Percentiles rank a stretch among this genome's conserved stretches.
Conservation (phyloP, 768 basidiomycete genomes). For the Chalciporus pseudorubinellus region DNA sequence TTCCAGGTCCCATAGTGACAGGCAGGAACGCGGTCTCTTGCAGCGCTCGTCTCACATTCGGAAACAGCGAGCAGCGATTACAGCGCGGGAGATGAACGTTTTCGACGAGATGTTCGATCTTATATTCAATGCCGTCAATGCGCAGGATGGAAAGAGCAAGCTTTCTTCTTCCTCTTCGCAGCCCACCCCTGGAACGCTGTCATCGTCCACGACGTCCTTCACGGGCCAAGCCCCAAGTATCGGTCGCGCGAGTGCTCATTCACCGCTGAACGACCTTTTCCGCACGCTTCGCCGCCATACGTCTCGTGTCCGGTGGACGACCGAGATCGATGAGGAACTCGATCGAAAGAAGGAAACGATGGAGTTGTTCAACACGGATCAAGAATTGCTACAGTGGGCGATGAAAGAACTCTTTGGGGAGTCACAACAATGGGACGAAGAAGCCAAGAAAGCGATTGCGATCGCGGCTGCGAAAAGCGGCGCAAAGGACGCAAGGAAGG, state of each 20-base stretch:
- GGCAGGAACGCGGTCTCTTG: background rate
- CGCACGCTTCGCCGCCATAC: slow-evolving; percentile 52
- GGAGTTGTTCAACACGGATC: slow-evolving; percentile 64
- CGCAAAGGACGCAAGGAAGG: background rate
- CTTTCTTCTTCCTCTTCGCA: background rate
- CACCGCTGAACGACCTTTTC: slow-evolving; percentile 48
- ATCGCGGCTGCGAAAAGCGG: slow-evolving; percentile 23
- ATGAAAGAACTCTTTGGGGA: slow-evolving; percentile 64
- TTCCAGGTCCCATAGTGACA: background rate
- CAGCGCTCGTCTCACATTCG: slow-evolving; percentile 12
- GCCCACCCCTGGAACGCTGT: background rate
- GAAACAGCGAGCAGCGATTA: slow-evolving; percentile 56
- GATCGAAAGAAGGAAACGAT: slow-evolving; percentile 75
- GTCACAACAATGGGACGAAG: slow-evolving; percentile 48
- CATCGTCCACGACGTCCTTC: slow-evolving; percentile 5
- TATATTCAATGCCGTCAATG: slow-evolving; percentile 57
- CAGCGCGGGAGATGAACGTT: slow-evolving; percentile 59
- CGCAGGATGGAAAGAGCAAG: slow-evolving; percentile 22
- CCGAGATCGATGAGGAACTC: slow-evolving; percentile 50
- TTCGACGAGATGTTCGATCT: slow-evolving; percentile 75
- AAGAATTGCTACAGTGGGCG: slow-evolving; percentile 73
- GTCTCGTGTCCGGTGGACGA: slow-evolving; percentile 49
- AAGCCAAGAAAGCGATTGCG: slow-evolving; percentile 40
- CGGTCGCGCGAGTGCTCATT: slow-evolving; percentile 7
- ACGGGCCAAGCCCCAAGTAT: slow-evolving; percentile 16